Base-by-base conservation (phyloP, 345 rosid species). In the Eucalyptus leucophloia region DNA sequence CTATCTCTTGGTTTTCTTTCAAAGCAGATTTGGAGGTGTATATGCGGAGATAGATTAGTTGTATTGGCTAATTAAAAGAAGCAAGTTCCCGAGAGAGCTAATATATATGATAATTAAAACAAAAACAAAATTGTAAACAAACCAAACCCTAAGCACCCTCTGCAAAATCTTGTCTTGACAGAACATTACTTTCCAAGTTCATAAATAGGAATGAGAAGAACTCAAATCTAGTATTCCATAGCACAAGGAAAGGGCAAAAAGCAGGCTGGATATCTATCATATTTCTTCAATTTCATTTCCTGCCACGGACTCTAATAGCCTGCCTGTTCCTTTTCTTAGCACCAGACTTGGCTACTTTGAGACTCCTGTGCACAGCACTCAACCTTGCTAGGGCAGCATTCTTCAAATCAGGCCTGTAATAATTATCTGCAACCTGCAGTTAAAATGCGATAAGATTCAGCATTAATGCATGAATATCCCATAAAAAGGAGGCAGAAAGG, bases 241-340 rank as follows among this genome's bases (percentile, higher is more conserved):
- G 47, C 88, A 54, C 30, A 34, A 53, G 88, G n/a, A 42, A 86
- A 9, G 44, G 30, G 44, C 65, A 54, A 87, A 54, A 32, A 4
- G 24, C 32, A 23, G 19, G 47, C 69, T 17, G 60, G 49, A 37
- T 54, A 34, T 51, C 32, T 28, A 23, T 86, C 53, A 45, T 9
- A 86, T 54, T 51, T 87, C 50, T 32, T 56, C 72, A 24, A 69
- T 28, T 65, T 67, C 89, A 88, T 77, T 67, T 67, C 86, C 62
- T 49, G 86, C 86, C 90, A 28, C 26, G 54, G 88, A 88, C 87
- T 91, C 86, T 95, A 12, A 82, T 28, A 12, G 92, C 95, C 91
- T 96, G 99, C 89, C 99, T 96, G 93, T 94, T 96, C 92, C 93
- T 95, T 96, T 97, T 95, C 96, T 96, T 97, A 86, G 92, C 96